Evolutionary conservation across 768 basidiomycete genomes (phyloP).

Genomic region (Postia placenta): DNA sequence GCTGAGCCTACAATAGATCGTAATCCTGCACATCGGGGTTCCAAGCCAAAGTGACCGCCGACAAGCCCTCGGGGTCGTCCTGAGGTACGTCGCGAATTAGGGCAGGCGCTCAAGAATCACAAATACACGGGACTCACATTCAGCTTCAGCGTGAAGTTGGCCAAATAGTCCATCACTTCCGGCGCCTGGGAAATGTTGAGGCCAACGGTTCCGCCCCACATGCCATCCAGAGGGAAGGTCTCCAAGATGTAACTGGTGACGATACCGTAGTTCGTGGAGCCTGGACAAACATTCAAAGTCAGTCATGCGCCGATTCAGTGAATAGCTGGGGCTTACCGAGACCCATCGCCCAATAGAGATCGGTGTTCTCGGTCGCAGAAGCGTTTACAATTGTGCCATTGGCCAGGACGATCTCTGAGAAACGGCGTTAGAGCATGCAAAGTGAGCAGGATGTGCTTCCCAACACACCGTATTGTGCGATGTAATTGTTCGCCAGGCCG

Average conservation of each 20-base stretch:
- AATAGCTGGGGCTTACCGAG: too few species aligned
- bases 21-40: not conserved
- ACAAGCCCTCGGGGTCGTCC: not conserved
- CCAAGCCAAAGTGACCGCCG: not conserved
- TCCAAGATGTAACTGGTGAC: not conserved
- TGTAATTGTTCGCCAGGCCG: not conserved
- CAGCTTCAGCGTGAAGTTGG: not conserved
- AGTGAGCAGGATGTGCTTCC: too few species aligned
- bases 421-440: too few species aligned
- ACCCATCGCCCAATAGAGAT: not conserved
- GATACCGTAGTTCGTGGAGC: slow-evolving; percentile 1
- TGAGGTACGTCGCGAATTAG: too few species aligned
- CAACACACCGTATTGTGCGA: not conserved
- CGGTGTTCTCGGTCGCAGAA: not conserved
- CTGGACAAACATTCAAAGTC: too few species aligned
- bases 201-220: not conserved
- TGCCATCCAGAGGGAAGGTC: not conserved
- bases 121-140: not conserved
- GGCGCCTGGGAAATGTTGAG: not conserved
- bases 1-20: not conserved
- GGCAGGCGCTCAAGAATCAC: too few species aligned
- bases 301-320: too few species aligned
- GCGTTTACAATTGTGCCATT: slow-evolving; percentile 1
- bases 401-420: slow-evolving; percentile 1
- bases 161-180: not conserved